Evolutionary conservation across 176 grass and related monocot genomes (phyloP).

Genomic region (Phyllostachys edulis): DNA sequence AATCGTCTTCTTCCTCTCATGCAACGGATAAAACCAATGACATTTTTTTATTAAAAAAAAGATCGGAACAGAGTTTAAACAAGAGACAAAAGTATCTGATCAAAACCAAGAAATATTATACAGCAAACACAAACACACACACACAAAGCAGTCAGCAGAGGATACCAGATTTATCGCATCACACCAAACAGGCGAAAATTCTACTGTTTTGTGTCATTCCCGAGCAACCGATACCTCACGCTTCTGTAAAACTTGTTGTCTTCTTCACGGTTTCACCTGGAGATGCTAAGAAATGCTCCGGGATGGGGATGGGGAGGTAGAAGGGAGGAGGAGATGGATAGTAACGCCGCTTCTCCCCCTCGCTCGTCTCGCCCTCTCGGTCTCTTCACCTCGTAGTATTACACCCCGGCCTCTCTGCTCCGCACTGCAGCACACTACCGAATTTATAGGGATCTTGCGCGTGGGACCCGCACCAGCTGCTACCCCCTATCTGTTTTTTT

Average conservation of each 20-base stretch:
- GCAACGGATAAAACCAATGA: background rate
- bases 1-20: background rate
- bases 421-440: background rate
- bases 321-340: background rate
- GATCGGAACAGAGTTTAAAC: no score
- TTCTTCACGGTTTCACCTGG: background rate
- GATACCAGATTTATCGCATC: background rate
- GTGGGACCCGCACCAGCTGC: background rate
- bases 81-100: background rate
- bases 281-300: background rate
- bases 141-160: background rate
- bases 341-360: background rate
- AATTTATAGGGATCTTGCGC: slow-evolving; percentile 1
- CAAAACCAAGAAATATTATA: no score
- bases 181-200: background rate
- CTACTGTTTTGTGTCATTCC: background rate
- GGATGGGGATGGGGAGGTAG: background rate
- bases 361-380: background rate
- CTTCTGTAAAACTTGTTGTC: background rate
- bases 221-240: background rate
- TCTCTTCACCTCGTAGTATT: background rate
- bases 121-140: background rate
- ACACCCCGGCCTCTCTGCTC: no score
- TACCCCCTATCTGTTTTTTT: no score
- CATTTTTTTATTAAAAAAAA: background rate